Conservation (phyloP, 169 alveolate species). For the Cryptosporidium ubiquitum region DNA sequence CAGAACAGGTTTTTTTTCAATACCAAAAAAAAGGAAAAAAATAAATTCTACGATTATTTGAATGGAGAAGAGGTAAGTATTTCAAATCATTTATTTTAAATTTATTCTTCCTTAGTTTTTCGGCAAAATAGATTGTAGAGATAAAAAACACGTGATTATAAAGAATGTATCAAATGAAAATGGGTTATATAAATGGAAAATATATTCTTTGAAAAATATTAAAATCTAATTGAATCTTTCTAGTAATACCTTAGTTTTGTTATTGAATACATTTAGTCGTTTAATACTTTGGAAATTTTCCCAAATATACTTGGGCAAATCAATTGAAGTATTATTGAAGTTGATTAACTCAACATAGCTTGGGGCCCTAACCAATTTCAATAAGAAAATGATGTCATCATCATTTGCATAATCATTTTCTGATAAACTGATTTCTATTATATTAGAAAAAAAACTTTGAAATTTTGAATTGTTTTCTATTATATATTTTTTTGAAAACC, state of each 20-base stretch:
- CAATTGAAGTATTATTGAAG: slow-evolving; percentile 2
- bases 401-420: slow-evolving; percentile 29
- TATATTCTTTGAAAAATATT: slow-evolving; percentile 10
- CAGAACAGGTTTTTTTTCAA: background rate
- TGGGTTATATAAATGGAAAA: background rate
- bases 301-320: slow-evolving; percentile 41
- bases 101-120: background rate
- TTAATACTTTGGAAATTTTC: slow-evolving; percentile 34
- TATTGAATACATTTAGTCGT: background rate
- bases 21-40: background rate
- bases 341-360: slow-evolving; percentile 25
- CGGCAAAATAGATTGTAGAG: slow-evolving; percentile 35
- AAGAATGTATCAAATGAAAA: background rate
- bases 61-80: slow-evolving; percentile 15
- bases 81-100: background rate
- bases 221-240: slow-evolving; percentile 19
- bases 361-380: slow-evolving; percentile 4
- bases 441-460: background rate
- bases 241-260: slow-evolving; percentile 27
- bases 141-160: slow-evolving; percentile 13
- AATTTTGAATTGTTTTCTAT: slow-evolving; percentile 5
- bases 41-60: background rate
- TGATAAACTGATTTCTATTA: slow-evolving; percentile 24
- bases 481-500: background rate
- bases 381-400: slow-evolving; percentile 16